Evolutionary conservation across 208 protist species (phyloP).

Genomic region (Phytomonas sp.): DNA sequence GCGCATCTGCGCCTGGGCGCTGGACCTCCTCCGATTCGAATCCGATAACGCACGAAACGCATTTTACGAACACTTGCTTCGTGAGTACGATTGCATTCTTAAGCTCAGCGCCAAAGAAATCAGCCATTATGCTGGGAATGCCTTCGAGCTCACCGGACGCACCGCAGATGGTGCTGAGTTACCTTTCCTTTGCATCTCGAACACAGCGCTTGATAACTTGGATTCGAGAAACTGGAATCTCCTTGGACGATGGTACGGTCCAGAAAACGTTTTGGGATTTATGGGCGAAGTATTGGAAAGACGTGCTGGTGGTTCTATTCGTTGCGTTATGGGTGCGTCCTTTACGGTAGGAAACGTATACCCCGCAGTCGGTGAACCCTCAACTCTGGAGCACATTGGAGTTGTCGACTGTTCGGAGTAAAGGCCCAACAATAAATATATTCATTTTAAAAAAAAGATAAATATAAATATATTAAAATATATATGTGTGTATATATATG

Average conservation of each 20-base stretch:
- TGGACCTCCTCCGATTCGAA: conserved; percentile 48
- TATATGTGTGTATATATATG: conserved; percentile 12
- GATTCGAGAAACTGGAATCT: conserved; percentile 20
- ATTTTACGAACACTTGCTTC: conserved; percentile 56
- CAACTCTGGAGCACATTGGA: conserved; percentile 32
- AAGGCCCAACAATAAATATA: not conserved
- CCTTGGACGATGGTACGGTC: conserved; percentile 58
- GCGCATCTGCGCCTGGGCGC: conserved; percentile 65
- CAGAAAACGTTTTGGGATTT: conserved; percentile 54
- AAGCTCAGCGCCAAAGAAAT: conserved; percentile 53
- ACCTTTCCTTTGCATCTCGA: conserved; percentile 71
- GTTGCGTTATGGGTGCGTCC: conserved; percentile 36
- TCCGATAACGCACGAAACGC: conserved; percentile 34
- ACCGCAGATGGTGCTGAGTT: conserved; percentile 29
- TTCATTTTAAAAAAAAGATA: not conserved
- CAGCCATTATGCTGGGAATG: conserved; percentile 60
- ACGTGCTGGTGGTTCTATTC: conserved; percentile 52
- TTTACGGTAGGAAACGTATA: conserved; percentile 42
- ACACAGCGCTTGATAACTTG: conserved; percentile 33
- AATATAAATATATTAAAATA: conserved; percentile 10
- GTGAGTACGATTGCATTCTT: conserved; percentile 48
- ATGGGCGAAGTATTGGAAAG: conserved; percentile 55
- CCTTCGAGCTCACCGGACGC: conserved; percentile 40
- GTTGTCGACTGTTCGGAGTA: conserved; percentile 22
- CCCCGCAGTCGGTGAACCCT: conserved; percentile 27